phyloP scores from a whole-genome alignment of 768 basidiomycete species.

The Mrakia hoshinonis region DNA sequence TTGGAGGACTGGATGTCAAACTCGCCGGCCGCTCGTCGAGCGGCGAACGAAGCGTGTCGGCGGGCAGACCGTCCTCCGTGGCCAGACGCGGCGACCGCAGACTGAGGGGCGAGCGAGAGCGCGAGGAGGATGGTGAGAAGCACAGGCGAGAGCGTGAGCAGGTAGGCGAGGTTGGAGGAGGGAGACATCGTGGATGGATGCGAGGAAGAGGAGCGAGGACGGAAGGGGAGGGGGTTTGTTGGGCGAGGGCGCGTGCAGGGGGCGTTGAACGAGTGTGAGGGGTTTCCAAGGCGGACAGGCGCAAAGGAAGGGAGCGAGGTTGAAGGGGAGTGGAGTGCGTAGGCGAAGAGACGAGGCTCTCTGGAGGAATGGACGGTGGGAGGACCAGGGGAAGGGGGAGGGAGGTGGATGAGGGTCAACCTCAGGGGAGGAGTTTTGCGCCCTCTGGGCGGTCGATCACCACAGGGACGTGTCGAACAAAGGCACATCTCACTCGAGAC shows the following conservation, averaged over 20 bases:
- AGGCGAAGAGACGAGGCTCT: not conserved
- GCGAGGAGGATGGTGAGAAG: slow-evolving; percentile 8
- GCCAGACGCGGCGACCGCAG: not conserved
- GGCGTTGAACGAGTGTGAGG: slow-evolving; percentile 9
- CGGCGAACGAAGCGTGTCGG: slow-evolving; percentile 19
- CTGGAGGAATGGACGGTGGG: not conserved
- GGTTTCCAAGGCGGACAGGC: not conserved
- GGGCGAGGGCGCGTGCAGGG: not conserved
- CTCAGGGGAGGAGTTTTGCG: not conserved
- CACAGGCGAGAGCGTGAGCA: slow-evolving; percentile 5
- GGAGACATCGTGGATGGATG: slow-evolving; percentile 5
- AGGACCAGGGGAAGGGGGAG: not conserved
- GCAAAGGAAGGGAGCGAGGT: not conserved
- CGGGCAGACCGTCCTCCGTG: slow-evolving; percentile 5
- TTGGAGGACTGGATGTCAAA: not conserved
- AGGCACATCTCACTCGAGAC: too few species aligned
- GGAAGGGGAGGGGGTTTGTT: not conserved
- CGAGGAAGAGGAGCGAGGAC: not conserved
- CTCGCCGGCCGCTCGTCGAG: slow-evolving; percentile 17
- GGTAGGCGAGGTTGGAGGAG: slow-evolving; percentile 1
- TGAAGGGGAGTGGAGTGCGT: not conserved
- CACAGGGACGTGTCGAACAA: too few species aligned
- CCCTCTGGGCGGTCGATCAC: too few species aligned
- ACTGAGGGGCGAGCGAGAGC: slow-evolving; percentile 15
- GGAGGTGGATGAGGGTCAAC: not conserved